Percentiles rank a stretch among this genome's conserved stretches.
Conservation (phyloP, 495 filamentous ascomycete genomes). For the Neurospora sp. region DNA sequence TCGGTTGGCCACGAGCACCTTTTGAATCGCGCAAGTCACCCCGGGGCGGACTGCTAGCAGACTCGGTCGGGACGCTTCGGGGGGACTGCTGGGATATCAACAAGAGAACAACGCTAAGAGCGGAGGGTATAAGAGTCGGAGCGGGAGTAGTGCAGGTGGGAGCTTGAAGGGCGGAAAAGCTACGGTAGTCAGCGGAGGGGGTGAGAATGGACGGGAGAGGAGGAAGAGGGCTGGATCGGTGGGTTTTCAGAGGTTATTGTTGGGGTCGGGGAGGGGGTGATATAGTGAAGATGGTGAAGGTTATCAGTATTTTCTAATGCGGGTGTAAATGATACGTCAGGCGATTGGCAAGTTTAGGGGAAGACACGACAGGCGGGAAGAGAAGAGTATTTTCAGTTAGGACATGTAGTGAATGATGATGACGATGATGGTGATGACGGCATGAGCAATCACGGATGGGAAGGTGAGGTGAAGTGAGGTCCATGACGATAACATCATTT, state of each 20-base stretch:
- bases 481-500: too few species aligned
- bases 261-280: neutral
- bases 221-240: neutral
- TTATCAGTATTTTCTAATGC: neutral
- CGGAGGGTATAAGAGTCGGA: neutral
- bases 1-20: constrained; percentile 86
- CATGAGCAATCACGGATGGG: neutral
- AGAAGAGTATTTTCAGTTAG: neutral
- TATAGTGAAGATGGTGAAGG: neutral
- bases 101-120: neutral
- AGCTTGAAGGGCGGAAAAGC: neutral
- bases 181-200: neutral
- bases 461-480: neutral
- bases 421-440: neutral
- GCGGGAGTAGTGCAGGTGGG: neutral
- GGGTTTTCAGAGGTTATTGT: neutral
- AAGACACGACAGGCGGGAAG: neutral
- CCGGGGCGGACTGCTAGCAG: neutral
- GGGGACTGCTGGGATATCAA: neutral
- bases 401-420: neutral
- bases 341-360: neutral
- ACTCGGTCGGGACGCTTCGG: neutral
- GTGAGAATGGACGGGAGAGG: neutral
- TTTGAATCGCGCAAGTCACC: constrained; percentile 34
- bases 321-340: neutral